Evolutionary conservation across 164 flowering plant species (phyloP), one percentile per base, ranked within the genome.

Genomic region (Nymphaea colorata): DNA sequence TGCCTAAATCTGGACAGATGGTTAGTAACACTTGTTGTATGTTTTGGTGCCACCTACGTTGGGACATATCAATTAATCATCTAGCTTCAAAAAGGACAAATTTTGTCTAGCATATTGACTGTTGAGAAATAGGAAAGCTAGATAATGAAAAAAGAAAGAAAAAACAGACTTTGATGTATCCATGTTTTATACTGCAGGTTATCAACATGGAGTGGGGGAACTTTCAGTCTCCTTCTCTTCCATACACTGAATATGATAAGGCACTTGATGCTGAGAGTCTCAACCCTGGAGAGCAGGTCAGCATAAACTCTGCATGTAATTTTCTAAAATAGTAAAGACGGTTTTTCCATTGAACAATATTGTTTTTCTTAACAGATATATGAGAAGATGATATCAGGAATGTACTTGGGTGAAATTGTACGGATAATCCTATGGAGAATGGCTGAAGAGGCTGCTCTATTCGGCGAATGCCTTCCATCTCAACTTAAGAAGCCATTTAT

Each of bases 131-230:
- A 4, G 12, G 55, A 47, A 14, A 2, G 12, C 55, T 14, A 14
- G 55, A 47, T 47, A 47, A 47, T 6, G 55, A 47, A 14, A 14
- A 47, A 47, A 47, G 12, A 47, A 47, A 45, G 55, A 47, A 2
- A 25, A 25, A 25, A 47, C 12, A 6, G 7, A 47, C 12, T 47
- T 7, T 47, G 55, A 6, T 6, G 12, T 47, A 6, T 47, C 55
- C 12, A 14, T 47, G 7, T 47, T 11, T 17, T 61, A 17, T 61
- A 1, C n/a, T 79, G 65, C 66, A 94, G 98, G 98, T 89, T 43
- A 91, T 94, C 73, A 94, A 94, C 74, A 94, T 87, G 93, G 98
- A 94, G 75, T 94, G 98, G 98, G 98, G 97, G 66, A 94, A 88
- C 78, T 91, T 94, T 79, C 77, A 86, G 45, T 89, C 96, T 41